Base-by-base conservation (phyloP, 257 asterid genomes). In the Ehretia macrophylla region DNA sequence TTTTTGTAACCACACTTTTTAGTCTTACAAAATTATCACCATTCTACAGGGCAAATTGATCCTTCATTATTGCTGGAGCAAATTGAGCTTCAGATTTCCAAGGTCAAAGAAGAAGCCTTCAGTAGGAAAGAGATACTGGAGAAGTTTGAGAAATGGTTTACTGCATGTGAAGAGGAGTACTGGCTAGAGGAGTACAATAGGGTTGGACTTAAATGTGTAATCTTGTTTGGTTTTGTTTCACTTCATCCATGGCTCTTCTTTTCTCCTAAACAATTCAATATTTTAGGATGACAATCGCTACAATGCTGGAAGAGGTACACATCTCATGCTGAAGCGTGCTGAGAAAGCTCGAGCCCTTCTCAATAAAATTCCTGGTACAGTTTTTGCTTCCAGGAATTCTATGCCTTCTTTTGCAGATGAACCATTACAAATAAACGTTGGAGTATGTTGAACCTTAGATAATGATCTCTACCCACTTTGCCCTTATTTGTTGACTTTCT, bases 181-280 rank as follows among this genome's bases (percentile, higher is more conserved):
- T 92, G 99, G 99, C 82, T 92, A 65, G 99, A 88, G 79, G 97
- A 92, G 72, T 92, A 88, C 82, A 88, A 74, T 59, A 83, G 94
- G 97, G 97, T 88, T 56, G 50, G 86, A 71, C 46, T 17, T 70
- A 52, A 58, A 56, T 27, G 55, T 56, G 58, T 56, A 38, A 13
- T 23, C 55, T 14, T 35, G 23, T 61, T 12, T 1, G 21, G 55
- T 32, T 54, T 16, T 21, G 17, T 64, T 58, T 54, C 42, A 32
- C 49, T 32, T 52, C 22, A 22, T 14, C 22, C 56, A 12, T 52
- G 22, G 21, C 12, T 47, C 54, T 37, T 35, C 37, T 39, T 68
- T 52, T 17, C 62, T 57, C 57, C 51, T 37, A 44, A 64, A 57
- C 32, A 23, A 19, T 37, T 53, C 40, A 64, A 37, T 42, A 6